Percentiles rank a stretch among this genome's conserved stretches.
phyloP scores from a whole-genome alignment of 192 early-diverging fungal genomes.

The Podila epigama region DNA sequence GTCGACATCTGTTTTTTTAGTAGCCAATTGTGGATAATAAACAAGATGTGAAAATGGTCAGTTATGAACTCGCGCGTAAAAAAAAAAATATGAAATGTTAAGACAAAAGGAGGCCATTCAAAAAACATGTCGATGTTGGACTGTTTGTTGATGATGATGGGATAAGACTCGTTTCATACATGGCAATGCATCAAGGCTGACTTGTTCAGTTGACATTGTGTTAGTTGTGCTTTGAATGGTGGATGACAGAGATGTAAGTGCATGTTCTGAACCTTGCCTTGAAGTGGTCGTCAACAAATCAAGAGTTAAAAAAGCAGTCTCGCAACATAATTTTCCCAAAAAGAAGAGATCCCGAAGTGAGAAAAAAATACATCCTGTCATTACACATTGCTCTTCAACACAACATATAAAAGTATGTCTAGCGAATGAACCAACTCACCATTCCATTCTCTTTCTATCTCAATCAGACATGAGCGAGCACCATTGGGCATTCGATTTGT shows the following conservation, averaged over 20 bases:
- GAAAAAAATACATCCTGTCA: no score
- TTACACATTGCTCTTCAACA: not conserved
- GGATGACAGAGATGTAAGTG: not conserved
- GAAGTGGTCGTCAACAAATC: constrained; percentile 4
- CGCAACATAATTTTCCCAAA: not conserved
- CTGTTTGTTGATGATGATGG: not conserved
- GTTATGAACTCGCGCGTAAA: no score
- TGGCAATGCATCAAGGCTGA: constrained; percentile 55
- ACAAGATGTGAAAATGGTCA: no score
- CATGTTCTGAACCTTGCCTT: not conserved
- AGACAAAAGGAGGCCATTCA: not conserved
- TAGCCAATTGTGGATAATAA: no score
- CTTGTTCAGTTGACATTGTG: constrained; percentile 26
- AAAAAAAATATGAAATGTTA: no score
- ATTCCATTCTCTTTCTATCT: no score
- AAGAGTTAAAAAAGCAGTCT: constrained; percentile 1
- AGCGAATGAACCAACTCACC: not conserved
- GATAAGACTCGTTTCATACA: constrained; percentile 38
- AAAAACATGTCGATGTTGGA: not conserved
- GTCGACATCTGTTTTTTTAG: constrained; percentile 57
- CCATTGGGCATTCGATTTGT: not conserved
- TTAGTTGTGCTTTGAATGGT: not conserved
- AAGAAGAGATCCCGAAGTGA: not conserved
- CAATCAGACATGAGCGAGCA: no score
- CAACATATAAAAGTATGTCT: not conserved